Evolutionary conservation across 2,329 filamentous ascomycete genomes (phyloP).

Genomic region (Aureobasidium sp.): DNA sequence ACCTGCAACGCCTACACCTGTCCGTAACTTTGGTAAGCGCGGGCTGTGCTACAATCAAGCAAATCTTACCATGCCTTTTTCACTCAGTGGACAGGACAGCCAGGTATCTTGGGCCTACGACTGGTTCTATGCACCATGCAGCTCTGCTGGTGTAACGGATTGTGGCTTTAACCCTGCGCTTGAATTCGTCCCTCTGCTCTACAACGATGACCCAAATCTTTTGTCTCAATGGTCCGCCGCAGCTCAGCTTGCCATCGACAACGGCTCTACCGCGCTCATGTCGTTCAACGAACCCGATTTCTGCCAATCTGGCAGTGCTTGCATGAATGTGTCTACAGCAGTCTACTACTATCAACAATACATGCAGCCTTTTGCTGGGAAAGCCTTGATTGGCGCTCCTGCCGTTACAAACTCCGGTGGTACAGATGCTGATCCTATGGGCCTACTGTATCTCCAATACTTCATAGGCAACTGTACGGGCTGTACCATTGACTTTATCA

Average conservation of each 20-base stretch:
- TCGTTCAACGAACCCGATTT: slow-evolving; percentile 65
- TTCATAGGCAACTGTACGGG: slow-evolving; percentile 47
- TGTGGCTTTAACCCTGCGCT: slow-evolving; percentile 22
- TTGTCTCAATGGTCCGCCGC: slow-evolving; percentile 20
- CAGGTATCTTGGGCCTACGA: slow-evolving; percentile 26
- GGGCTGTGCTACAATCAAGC: slow-evolving; percentile 59
- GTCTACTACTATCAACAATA: slow-evolving; percentile 45
- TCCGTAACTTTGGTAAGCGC: slow-evolving; percentile 44
- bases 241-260: slow-evolving; percentile 21
- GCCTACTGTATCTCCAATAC: slow-evolving; percentile 47
- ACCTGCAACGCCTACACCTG: slow-evolving; percentile 11
- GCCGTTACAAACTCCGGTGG: slow-evolving; percentile 53
- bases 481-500: slow-evolving; percentile 54
- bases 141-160: slow-evolving; percentile 14
- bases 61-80: slow-evolving; percentile 44
- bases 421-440: slow-evolving; percentile 23
- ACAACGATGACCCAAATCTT: slow-evolving; percentile 20
- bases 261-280: slow-evolving; percentile 46
- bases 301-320: slow-evolving; percentile 43
- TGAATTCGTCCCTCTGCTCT: slow-evolving; percentile 25
- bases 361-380: slow-evolving; percentile 47
- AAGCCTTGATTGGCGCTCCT: slow-evolving; percentile 48
- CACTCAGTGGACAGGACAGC: slow-evolving; percentile 21
- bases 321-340: slow-evolving; percentile 45
- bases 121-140: slow-evolving; percentile 20